phyloP scores from a whole-genome alignment of 768 basidiomycete genomes.

The Leccinum truebloodii region DNA sequence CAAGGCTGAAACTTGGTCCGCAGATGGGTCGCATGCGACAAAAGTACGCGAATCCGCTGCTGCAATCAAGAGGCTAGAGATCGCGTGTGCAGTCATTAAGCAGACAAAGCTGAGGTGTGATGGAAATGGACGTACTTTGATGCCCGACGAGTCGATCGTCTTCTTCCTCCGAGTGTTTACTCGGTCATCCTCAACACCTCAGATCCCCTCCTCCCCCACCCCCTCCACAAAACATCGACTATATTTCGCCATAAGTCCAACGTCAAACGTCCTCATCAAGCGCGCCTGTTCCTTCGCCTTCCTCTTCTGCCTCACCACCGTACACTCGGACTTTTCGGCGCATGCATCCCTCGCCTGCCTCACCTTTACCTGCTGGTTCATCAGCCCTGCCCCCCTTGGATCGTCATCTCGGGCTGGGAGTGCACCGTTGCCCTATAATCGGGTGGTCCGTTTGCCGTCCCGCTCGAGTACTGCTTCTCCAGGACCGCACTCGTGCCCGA shows the following conservation, averaged over 20 bases:
- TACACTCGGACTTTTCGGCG: constrained; percentile 47
- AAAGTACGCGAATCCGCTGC: too few relatives aligned
- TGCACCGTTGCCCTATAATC: constrained; percentile 64
- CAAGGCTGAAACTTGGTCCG: neutral
- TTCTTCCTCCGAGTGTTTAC: constrained; percentile 64
- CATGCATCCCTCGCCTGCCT: constrained; percentile 70
- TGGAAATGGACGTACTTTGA: constrained; percentile 18
- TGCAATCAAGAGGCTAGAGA: too few relatives aligned
- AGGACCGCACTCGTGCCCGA: constrained; percentile 50
- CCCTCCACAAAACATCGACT: too few relatives aligned
- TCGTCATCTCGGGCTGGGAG: constrained; percentile 68
- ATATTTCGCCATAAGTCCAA: constrained; percentile 76
- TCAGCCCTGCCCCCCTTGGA: constrained; percentile 74
- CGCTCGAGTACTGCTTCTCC: constrained; percentile 56
- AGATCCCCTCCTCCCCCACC: too few relatives aligned
- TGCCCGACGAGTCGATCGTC: constrained; percentile 33
- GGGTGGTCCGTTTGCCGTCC: constrained; percentile 54
- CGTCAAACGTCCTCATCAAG: constrained; percentile 89
- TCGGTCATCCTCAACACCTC: constrained; percentile 75
- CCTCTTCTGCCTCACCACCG: constrained; percentile 55
- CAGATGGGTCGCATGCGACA: too few relatives aligned
- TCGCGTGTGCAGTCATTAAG: too few relatives aligned
- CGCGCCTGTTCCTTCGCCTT: constrained; percentile 78
- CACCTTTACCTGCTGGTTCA: constrained; percentile 83
- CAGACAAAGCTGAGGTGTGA: neutral